Evolutionary conservation across 495 filamentous ascomycete species (phyloP).

Genomic region (Lasiosphaeria ovina): DNA sequence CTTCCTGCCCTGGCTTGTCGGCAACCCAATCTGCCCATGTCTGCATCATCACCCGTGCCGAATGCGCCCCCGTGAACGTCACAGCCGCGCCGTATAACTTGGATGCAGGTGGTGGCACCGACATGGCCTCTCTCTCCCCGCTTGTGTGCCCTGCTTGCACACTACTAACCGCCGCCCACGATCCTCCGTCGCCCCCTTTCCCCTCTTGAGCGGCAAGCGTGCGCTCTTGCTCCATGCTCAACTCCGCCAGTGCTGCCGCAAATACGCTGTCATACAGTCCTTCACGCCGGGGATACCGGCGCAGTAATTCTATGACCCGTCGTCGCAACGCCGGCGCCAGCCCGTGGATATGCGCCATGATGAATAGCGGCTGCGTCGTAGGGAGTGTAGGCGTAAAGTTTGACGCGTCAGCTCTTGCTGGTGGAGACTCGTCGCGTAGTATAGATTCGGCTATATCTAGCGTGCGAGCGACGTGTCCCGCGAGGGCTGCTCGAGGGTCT

Average conservation of each 20-base stretch:
- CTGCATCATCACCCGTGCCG: slow-evolving; percentile 1
- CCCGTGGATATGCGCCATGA: neutral
- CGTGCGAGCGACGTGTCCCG: neutral
- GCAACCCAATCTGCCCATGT: neutral
- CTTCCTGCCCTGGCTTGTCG: neutral
- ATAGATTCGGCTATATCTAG: neutral
- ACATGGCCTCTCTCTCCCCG: neutral
- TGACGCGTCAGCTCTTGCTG: neutral
- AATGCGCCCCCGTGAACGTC: neutral
- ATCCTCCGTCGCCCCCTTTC: neutral
- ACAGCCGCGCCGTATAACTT: neutral
- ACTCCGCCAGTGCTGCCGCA: neutral
- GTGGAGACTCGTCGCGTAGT: neutral
- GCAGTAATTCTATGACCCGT: neutral
- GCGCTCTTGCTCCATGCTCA: neutral
- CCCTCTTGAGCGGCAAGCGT: neutral
- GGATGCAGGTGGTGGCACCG: neutral
- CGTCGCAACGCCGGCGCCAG: neutral
- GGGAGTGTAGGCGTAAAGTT: neutral
- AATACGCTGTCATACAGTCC: neutral
- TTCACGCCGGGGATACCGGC: neutral
- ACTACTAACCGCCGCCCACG: neutral
- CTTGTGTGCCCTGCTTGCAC: neutral
- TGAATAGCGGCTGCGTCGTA: neutral
- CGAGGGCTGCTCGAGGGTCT: neutral